phyloP scores from a whole-genome alignment of 371 early-diverging fungal species.

The Actinomucor elegans region DNA sequence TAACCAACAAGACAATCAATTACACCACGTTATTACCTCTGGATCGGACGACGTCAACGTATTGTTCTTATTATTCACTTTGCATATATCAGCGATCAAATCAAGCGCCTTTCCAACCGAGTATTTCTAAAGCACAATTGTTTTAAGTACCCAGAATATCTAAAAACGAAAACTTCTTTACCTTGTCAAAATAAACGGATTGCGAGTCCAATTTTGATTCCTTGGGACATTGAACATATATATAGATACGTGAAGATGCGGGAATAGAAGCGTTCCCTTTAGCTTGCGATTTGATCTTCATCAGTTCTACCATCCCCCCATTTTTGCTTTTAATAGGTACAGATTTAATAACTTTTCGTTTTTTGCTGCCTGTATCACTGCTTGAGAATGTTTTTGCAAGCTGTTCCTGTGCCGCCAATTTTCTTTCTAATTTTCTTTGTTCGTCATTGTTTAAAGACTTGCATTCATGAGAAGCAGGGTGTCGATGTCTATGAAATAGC shows the following conservation, averaged over 20 bases:
- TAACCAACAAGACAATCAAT: no score
- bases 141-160: no score
- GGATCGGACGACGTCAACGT: constrained; percentile 14
- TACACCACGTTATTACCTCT: no score
- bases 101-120: constrained; percentile 26
- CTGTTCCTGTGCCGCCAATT: constrained; percentile 26
- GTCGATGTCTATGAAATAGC: constrained; percentile 21
- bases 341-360: neutral
- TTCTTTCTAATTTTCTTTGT: constrained; percentile 23
- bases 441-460: constrained; percentile 16
- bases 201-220: constrained; percentile 2
- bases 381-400: constrained; percentile 23
- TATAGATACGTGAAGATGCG: constrained; percentile 22
- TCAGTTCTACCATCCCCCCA: constrained; percentile 29
- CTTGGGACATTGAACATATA: constrained; percentile 26
- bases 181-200: constrained; percentile 35
- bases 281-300: constrained; percentile 40
- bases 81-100: constrained; percentile 22
- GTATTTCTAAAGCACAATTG: constrained; percentile 12
- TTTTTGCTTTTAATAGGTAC: constrained; percentile 14
- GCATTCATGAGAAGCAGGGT: constrained; percentile 28
- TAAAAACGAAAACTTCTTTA: no score
- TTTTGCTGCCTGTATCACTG: neutral
- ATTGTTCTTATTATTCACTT: constrained; percentile 28
- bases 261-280: constrained; percentile 32